phyloP scores from a whole-genome alignment of 2,329 filamentous ascomycete species.

The Cladosporium sp. region DNA sequence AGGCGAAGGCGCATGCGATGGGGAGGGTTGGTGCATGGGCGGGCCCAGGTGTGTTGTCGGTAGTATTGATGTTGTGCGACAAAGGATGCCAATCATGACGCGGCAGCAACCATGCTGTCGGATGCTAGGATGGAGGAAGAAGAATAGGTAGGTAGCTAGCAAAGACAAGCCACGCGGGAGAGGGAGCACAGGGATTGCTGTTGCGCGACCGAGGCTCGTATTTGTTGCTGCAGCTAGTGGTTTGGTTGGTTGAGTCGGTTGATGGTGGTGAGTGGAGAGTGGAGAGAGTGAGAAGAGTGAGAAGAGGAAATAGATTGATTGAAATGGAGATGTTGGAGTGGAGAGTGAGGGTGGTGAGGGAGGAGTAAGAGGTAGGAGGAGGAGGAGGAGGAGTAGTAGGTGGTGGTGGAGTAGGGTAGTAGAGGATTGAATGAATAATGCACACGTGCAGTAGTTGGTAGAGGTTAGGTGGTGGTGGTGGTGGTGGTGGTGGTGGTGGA shows the following conservation, averaged over 20 bases:
- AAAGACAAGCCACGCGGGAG: neutral
- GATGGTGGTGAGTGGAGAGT: too few species aligned
- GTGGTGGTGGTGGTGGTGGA: too few species aligned
- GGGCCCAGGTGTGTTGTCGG: slow-evolving; percentile 20
- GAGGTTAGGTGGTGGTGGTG: too few species aligned
- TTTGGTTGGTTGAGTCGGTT: too few species aligned
- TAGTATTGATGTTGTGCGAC: slow-evolving; percentile 22
- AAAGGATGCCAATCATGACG: slow-evolving; percentile 25
- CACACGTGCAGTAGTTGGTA: too few species aligned
- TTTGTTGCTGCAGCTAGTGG: neutral
- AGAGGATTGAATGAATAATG: too few species aligned
- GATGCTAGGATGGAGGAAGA: neutral
- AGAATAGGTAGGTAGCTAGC: neutral
- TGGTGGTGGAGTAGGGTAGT: too few species aligned
- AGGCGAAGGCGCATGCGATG: slow-evolving; percentile 23
- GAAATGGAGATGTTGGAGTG: neutral
- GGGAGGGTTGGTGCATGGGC: slow-evolving; percentile 22
- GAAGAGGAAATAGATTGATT: too few species aligned
- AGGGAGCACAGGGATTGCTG: neutral
- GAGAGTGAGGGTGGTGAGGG: neutral
- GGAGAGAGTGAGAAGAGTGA: too few species aligned
- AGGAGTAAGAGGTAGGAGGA: neutral
- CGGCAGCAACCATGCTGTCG: slow-evolving; percentile 22
- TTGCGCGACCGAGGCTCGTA: neutral
- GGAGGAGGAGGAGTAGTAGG: neutral